Conservation (phyloP, 2,329 filamentous ascomycete genomes). For the Aspergillus hiratsukae region DNA sequence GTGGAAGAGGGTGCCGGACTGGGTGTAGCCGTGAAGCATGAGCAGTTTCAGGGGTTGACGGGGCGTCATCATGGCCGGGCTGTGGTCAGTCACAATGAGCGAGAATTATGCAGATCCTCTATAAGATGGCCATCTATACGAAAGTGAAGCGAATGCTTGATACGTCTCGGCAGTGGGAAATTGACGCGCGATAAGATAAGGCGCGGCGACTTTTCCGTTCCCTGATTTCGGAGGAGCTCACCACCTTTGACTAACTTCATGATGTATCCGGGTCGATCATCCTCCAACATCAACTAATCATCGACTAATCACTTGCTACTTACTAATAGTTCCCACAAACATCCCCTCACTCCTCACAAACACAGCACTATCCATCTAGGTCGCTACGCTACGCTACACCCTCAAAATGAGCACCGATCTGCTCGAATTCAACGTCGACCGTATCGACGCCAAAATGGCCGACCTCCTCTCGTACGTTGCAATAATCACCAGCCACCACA, state of each 20-base stretch:
- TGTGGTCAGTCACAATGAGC: not conserved
- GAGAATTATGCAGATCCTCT: not conserved
- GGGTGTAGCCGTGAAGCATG: constrained; percentile 85
- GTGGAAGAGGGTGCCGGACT: constrained; percentile 80
- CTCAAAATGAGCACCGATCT: constrained; percentile 12
- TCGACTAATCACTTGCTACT: not conserved
- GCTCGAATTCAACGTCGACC: constrained; percentile 13
- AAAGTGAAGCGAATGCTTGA: not conserved
- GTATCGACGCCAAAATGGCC: constrained; percentile 20
- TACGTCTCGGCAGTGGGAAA: not conserved
- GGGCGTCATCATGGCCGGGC: constrained; percentile 1
- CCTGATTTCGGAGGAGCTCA: not conserved
- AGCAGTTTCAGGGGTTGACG: constrained; percentile 56
- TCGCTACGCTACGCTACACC: not conserved
- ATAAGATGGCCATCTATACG: not conserved
- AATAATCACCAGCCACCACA: not conserved
- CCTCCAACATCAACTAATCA: not conserved
- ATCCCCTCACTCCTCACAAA: not conserved
- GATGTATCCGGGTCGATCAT: not conserved
- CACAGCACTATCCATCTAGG: not conserved
- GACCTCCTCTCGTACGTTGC: constrained; percentile 23
- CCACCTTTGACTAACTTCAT: too few relatives aligned
- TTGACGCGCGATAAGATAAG: not conserved
- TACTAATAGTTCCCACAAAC: not conserved
- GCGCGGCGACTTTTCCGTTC: not conserved